Evolutionary conservation across 305 asterid species (phyloP), one percentile per base, ranked within the genome.

Genomic region (Solanum hybrid): DNA sequence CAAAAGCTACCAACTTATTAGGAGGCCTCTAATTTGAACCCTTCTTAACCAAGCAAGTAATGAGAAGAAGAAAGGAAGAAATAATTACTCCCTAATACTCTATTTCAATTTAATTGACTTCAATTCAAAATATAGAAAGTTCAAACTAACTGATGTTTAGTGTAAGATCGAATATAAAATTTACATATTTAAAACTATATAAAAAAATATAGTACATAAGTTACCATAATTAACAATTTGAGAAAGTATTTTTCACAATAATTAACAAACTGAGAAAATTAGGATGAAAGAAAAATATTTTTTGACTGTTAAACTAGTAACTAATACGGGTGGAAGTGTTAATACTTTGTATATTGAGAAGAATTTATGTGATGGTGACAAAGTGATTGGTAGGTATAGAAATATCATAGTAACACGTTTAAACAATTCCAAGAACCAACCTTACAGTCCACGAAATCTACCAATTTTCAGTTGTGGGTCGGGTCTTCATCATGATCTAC

Each of bases 401-500:
- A 75, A 65, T 32, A 70, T 72, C 70, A 72, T 70, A 14, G 70
- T 15, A 26, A 0, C 37, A 41, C 72, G 38, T 82, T 82, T 51
- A 14, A 41, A 27, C 61, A 87, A 13, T 34, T 87, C 82, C 10
- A 65, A 70, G 10, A 87, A 72, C 89, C 83, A 72, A 87, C 29
- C 70, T 57, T 57, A 36, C 81, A 34, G 27, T 70, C 68, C 17
- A 72, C 82, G 37, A 36, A 73, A 72, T 87, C 68, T 87, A 87
- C 61, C 65, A 34, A 65, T 14, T 87, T 36, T 87, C 89, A 87
- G 38, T 90, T 87, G 80, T 41, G 92, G 45, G 31, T 82, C 65
- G 91, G 41, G 32, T 83, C 70, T 76, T 88, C 89, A 80, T 85
- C 32, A 73, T 79, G 39, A 91, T 91, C 92, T 89, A 89, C 89